Evolutionary conservation across 2,329 filamentous ascomycete species (phyloP).

Genomic region (Aspergillus ibericus): DNA sequence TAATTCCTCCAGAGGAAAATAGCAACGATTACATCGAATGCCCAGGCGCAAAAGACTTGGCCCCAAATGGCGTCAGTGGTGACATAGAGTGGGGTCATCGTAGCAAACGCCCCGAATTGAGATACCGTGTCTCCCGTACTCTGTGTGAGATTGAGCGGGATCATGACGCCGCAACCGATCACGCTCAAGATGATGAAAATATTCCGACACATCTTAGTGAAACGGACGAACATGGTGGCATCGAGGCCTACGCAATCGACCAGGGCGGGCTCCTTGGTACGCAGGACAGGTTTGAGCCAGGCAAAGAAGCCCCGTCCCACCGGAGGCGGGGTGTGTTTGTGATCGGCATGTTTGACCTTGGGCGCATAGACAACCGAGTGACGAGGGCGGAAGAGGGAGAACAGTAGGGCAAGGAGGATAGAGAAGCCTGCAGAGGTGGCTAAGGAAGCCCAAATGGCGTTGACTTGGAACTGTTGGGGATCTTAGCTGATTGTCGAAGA

Average conservation of each 20-base stretch:
- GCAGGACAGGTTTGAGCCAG: constrained; percentile 78
- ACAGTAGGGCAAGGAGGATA: constrained; percentile 70
- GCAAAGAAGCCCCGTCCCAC: constrained; percentile 84
- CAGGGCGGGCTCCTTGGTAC: constrained; percentile 73
- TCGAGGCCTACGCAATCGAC: constrained; percentile 86
- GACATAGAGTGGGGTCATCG: constrained; percentile 56
- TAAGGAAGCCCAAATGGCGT: constrained; percentile 75
- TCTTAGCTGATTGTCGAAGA: constrained; percentile 7
- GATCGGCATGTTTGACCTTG: constrained; percentile 87
- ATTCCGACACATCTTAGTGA: constrained; percentile 87
- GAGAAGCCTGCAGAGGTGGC: constrained; percentile 78
- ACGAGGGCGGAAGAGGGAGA: constrained; percentile 87
- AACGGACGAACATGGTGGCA: constrained; percentile 84
- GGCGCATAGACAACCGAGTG: constrained; percentile 93
- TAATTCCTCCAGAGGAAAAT: constrained; percentile 93
- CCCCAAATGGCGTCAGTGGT: constrained; percentile 55
- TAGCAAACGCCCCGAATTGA: constrained; percentile 34
- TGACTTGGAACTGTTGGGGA: constrained; percentile 50
- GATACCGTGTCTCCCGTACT: constrained; percentile 37
- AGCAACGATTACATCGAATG: constrained; percentile 72
- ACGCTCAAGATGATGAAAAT: constrained; percentile 75
- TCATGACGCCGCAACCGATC: constrained; percentile 72
- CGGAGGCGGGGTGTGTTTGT: constrained; percentile 82
- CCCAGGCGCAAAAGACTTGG: constrained; percentile 59
- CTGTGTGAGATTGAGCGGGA: constrained; percentile 72